A percentile compares a stretch with the other conserved stretches of the same genome.
phyloP scores from a whole-genome alignment of 345 rosid genomes.

The thale cress (Arabidopsis thaliana) region DNA sequence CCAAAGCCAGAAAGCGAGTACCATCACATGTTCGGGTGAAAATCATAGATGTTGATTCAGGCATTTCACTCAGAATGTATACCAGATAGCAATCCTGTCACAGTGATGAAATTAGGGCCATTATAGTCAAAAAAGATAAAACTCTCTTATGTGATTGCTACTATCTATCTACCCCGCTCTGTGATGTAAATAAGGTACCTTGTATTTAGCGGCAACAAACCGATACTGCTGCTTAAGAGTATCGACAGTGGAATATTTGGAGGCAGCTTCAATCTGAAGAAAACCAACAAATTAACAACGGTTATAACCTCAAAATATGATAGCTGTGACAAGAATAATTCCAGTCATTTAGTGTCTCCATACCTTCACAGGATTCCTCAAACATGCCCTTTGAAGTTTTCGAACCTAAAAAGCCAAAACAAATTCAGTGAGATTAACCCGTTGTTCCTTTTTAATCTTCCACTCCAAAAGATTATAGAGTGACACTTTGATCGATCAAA shows the following conservation, averaged over 20 bases:
- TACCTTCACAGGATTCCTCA: constrained; percentile 94
- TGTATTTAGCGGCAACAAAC: constrained; percentile 80
- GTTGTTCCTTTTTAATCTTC: constrained; percentile 21
- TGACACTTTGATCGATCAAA: not conserved
- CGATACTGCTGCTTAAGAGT: constrained; percentile 84
- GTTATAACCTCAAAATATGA: constrained; percentile 16
- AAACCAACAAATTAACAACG: constrained; percentile 19
- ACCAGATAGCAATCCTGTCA: constrained; percentile 94
- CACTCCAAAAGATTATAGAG: not conserved
- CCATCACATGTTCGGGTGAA: constrained; percentile 94
- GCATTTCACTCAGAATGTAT: constrained; percentile 70
- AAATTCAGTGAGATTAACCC: constrained; percentile 28
- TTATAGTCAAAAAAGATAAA: constrained; percentile 7
- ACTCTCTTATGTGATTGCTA: not conserved
- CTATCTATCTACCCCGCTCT: not conserved
- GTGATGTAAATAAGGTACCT: constrained; percentile 53
- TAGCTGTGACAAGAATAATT: constrained; percentile 11
- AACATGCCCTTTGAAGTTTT: constrained; percentile 93
- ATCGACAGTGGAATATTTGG: constrained; percentile 93
- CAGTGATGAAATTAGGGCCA: constrained; percentile 16
- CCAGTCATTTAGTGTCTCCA: constrained; percentile 9
- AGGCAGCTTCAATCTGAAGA: constrained; percentile 85
- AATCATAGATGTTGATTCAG: constrained; percentile 85
- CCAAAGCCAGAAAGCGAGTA: constrained; percentile 71
- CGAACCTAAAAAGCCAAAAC: constrained; percentile 59